Conservation (phyloP, 768 basidiomycete species). For the Omphalotus guepiniiformis region DNA sequence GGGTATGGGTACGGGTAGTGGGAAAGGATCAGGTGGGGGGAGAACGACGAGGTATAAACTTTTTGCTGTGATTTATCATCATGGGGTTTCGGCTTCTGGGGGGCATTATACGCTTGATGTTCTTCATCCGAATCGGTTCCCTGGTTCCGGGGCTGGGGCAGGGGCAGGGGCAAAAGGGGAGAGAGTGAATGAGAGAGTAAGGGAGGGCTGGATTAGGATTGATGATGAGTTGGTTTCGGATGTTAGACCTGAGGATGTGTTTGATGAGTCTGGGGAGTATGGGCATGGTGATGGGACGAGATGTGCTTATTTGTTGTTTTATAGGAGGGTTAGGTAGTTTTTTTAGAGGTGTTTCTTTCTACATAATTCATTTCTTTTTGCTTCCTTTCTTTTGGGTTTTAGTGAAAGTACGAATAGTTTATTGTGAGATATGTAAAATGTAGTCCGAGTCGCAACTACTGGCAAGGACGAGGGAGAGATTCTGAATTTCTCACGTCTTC, state of each 20-base stretch:
- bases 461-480: no score
- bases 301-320: slow-evolving; percentile 87
- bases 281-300: slow-evolving; percentile 50
- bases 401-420: no score
- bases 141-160: slow-evolving; percentile 17
- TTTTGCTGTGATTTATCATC: slow-evolving; percentile 79
- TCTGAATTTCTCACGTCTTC: no score
- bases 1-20: not conserved
- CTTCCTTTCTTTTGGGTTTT: no score
- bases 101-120: slow-evolving; percentile 96
- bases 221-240: slow-evolving; percentile 89
- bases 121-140: slow-evolving; percentile 65
- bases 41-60: not conserved
- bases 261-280: slow-evolving; percentile 41
- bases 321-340: slow-evolving; percentile 54
- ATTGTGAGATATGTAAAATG: no score
- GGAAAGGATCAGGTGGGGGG: not conserved
- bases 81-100: slow-evolving; percentile 84
- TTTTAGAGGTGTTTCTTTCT: no score
- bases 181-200: slow-evolving; percentile 36
- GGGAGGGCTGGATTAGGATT: slow-evolving; percentile 85
- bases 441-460: no score
- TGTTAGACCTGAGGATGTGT: slow-evolving; percentile 70
- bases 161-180: slow-evolving; percentile 17
- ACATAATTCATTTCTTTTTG: no score